Base-by-base conservation (phyloP, 768 basidiomycete genomes). In the Leccinum imitatum region DNA sequence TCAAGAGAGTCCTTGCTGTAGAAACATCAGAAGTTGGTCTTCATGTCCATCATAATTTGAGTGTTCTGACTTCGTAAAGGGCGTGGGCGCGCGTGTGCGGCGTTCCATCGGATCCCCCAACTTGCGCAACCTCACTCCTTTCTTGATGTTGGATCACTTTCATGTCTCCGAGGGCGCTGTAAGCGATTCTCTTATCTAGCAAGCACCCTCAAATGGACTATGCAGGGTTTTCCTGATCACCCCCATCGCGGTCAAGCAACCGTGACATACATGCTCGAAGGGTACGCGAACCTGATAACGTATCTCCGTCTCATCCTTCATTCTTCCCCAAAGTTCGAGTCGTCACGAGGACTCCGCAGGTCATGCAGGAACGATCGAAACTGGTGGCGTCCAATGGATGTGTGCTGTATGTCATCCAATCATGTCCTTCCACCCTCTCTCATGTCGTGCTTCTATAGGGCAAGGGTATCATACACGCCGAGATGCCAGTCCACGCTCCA, bases 311-410 rank as follows among this genome's bases (percentile, higher is more conserved):
- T 50, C 25, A 62, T 48, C 41, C 44, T 47, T 55, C 56, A 19
- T 50, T 54, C 54, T 31, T 35, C 17, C 56, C n/a, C 57, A 85
- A 74, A 73, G 88, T 6, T 78, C 84, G 25, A 89, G 87, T 66
- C 79, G 82, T 56, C 96, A 98, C 65, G 96, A 98, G 75, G 96
- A 98, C 71, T 95, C 92, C 23, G 87, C 86, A 2, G 95, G 92
- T 1, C 90, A 95, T 72, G 84, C 85, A 60, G 91, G 91, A 41
- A 84, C 81, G 17, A 90, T 92, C 55, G 74, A 83, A 44, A 70
- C 87, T 9, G 95, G 95, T 4, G 96, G 94, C 53, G 87, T 97
- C 2, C 95, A 98, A 69, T 97, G 95, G 93, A 96, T 96, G 95
- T 87, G 83, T 72, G 90, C 90, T 14, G 89, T 87, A 58, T 76